Percentiles rank a stretch among this genome's conserved stretches.
These are phyloP conservation scores for Trametopsis cervina DNA, from an alignment of 768 basidiomycete genomes.

Conservation along the genomic window DNA sequence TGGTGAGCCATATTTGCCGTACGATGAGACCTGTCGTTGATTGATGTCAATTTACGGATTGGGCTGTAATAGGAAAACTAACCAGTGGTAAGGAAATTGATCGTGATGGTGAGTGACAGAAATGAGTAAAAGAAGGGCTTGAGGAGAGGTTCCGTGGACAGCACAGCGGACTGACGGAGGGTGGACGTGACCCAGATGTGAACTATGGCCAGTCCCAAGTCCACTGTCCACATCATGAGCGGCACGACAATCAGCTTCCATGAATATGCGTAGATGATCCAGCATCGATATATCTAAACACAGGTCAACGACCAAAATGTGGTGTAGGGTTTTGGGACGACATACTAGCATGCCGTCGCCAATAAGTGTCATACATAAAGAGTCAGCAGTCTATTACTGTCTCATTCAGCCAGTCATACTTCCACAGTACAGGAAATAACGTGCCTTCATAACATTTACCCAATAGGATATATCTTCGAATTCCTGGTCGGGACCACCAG, in stretches of 20 bases:
- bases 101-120: conserved; percentile 6
- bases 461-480: conserved; percentile 31
- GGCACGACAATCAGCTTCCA: neutral
- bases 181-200: conserved; percentile 8
- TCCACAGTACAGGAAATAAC: neutral
- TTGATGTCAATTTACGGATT: no score
- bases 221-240: neutral
- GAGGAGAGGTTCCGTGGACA: conserved; percentile 6
- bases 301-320: neutral
- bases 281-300: conserved; percentile 1
- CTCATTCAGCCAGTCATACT: neutral
- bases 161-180: conserved; percentile 1
- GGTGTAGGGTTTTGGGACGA: no score
- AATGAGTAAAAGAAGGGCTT: conserved; percentile 12
- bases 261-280: neutral
- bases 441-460: conserved; percentile 19
- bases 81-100: conserved; percentile 11
- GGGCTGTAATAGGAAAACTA: no score
- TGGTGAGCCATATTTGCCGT: conserved; percentile 7
- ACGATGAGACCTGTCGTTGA: conserved; percentile 9
- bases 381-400: neutral
- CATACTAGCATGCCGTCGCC: conserved; percentile 1
- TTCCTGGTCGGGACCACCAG: conserved; percentile 24
- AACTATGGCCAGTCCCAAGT: no score
- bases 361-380: neutral